Conservation (phyloP, 176 grass and related monocot species). For the Musa acuminata region DNA sequence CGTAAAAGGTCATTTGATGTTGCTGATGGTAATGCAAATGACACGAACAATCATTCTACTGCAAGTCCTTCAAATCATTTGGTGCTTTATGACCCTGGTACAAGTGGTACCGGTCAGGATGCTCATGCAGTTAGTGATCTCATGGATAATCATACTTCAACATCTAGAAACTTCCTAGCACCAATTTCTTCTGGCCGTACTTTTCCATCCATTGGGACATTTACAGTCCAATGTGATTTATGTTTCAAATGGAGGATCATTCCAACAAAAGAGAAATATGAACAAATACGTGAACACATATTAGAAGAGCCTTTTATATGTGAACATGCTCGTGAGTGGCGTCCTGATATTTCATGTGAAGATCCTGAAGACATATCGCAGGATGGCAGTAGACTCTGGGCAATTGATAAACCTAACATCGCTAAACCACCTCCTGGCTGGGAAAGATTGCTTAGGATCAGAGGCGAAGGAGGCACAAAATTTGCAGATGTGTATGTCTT, state of each 20-base stretch:
- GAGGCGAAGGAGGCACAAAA: conserved; percentile 40
- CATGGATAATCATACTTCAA: conserved; percentile 10
- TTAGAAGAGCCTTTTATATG: conserved; percentile 46
- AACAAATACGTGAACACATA: conserved; percentile 48
- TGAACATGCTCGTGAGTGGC: conserved; percentile 46
- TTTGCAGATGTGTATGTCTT: conserved; percentile 71
- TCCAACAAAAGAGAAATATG: conserved; percentile 60
- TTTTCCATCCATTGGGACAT: conserved; percentile 47
- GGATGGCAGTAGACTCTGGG: conserved; percentile 54
- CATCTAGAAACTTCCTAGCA: not conserved
- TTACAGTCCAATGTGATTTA: conserved; percentile 55
- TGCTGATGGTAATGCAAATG: conserved; percentile 10
- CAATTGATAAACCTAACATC: conserved; percentile 56
- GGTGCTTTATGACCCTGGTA: conserved; percentile 26
- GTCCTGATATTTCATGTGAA: conserved; percentile 44
- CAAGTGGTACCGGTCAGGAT: conserved; percentile 14
- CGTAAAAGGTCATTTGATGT: not conserved
- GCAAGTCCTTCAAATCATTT: conserved; percentile 22
- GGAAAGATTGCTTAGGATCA: conserved; percentile 57
- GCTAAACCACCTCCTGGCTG: conserved; percentile 44
- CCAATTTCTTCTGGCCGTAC: conserved; percentile 12
- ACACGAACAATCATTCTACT: not conserved
- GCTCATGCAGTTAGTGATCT: not conserved
- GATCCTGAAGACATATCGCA: conserved; percentile 50
- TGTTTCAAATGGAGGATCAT: conserved; percentile 70